These are phyloP conservation scores for Fusarium protoensiforme DNA, from an alignment of 2,329 filamentous ascomycete species.

Conservation along the genomic window DNA sequence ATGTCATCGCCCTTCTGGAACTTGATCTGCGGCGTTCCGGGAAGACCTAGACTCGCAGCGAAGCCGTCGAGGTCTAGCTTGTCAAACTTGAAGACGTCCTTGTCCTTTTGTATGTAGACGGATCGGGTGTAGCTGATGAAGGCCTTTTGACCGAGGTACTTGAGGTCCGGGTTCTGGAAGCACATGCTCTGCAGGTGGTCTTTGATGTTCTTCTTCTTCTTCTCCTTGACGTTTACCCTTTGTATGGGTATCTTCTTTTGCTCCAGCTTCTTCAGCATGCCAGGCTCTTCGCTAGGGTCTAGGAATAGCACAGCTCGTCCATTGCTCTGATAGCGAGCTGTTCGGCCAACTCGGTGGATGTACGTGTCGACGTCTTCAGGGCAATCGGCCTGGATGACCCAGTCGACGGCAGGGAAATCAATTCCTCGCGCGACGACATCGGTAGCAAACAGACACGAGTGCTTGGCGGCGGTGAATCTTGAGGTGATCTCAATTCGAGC, in stretches of 20 bases:
- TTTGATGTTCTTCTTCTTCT: slow-evolving; percentile 88
- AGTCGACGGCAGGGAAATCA: slow-evolving; percentile 96
- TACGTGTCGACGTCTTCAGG: slow-evolving; percentile 98
- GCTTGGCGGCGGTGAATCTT: slow-evolving; percentile 82
- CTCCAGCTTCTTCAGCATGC: slow-evolving; percentile 87
- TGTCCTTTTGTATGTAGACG: slow-evolving; percentile 88
- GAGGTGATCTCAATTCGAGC: slow-evolving; percentile 88
- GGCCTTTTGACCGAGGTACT: slow-evolving; percentile 95
- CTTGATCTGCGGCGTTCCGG: slow-evolving; percentile 91
- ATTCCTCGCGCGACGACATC: slow-evolving; percentile 94
- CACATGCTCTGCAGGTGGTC: slow-evolving; percentile 93
- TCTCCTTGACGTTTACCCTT: slow-evolving; percentile 85
- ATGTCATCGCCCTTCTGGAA: slow-evolving; percentile 91
- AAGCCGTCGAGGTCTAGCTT: slow-evolving; percentile 87
- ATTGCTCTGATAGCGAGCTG: slow-evolving; percentile 90
- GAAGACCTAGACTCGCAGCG: slow-evolving; percentile 85
- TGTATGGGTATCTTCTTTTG: slow-evolving; percentile 91
- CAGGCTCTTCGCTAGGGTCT: slow-evolving; percentile 89
- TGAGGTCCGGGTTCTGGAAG: slow-evolving; percentile 92
- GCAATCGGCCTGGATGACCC: slow-evolving; percentile 98
- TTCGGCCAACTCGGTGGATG: slow-evolving; percentile 94
- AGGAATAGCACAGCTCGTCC: slow-evolving; percentile 92
- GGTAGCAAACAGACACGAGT: slow-evolving; percentile 92
- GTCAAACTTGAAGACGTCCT: slow-evolving; percentile 88
- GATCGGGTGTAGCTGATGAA: slow-evolving; percentile 92